Percentiles rank a stretch among this genome's conserved stretches.
Conservation (phyloP, 1,139 yeast species). For the Protomyces inouyei region DNA sequence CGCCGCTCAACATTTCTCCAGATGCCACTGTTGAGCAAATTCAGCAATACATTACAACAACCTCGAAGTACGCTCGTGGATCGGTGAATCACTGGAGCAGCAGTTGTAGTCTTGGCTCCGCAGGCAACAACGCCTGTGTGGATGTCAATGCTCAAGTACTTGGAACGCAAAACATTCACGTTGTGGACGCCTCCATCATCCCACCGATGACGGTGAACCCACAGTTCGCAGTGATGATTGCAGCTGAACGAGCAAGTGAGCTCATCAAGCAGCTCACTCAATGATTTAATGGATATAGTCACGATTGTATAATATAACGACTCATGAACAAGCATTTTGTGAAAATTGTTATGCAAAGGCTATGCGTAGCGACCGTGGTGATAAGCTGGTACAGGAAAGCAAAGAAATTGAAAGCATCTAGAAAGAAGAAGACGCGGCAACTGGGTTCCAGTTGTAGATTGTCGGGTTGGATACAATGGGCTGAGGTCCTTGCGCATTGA, state of each 20-base stretch:
- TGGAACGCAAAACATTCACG: slow-evolving; percentile 4
- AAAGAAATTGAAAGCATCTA: not conserved
- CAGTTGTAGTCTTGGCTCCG: not conserved
- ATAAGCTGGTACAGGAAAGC: not conserved
- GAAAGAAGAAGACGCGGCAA: slow-evolving; percentile 15
- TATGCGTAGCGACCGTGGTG: slow-evolving; percentile 1
- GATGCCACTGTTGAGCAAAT: slow-evolving; percentile 2
- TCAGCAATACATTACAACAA: slow-evolving; percentile 2
- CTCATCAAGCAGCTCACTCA: not conserved
- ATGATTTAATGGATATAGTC: not conserved
- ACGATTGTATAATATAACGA: no score
- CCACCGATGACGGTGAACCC: slow-evolving; percentile 9
- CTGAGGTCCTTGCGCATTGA: slow-evolving; percentile 8
- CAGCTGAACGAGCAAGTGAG: slow-evolving; percentile 9
- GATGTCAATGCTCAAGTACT: slow-evolving; percentile 1
- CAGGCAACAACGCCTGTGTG: not conserved
- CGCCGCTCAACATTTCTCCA: not conserved
- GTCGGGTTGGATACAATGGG: slow-evolving; percentile 16
- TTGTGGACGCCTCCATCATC: slow-evolving; percentile 3
- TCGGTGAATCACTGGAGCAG: slow-evolving; percentile 5
- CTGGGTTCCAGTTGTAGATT: slow-evolving; percentile 25
- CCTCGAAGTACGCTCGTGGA: not conserved
- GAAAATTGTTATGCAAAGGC: not conserved
- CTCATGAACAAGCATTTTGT: not conserved
- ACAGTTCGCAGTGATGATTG: slow-evolving; percentile 5